Percentiles rank a stretch among this genome's conserved stretches.
These are phyloP conservation scores for Talaromyces nanjingensis DNA, from an alignment of 495 filamentous ascomycete species.

Conservation along the genomic window DNA sequence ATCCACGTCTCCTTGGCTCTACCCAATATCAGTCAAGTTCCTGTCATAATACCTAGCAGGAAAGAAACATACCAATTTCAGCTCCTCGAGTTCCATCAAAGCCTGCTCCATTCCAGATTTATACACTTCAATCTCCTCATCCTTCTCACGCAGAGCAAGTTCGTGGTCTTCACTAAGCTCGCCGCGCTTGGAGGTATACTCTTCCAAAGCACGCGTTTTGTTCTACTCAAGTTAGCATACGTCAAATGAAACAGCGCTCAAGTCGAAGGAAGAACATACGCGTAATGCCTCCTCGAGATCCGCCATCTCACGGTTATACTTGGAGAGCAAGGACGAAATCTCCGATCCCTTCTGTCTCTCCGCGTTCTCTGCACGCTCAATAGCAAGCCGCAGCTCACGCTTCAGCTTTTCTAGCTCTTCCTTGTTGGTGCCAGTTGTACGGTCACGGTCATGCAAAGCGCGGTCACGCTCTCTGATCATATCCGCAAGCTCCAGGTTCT, in stretches of 20 bases:
- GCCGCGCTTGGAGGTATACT: constrained; percentile 63
- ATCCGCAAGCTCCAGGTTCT: constrained; percentile 94
- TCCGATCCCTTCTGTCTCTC: constrained; percentile 90
- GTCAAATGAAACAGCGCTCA: not conserved
- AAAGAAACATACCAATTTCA: constrained; percentile 45
- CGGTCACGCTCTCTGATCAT: constrained; percentile 97
- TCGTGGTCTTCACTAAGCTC: constrained; percentile 84
- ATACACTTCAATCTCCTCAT: constrained; percentile 94
- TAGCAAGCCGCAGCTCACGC: constrained; percentile 89
- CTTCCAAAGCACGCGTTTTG: constrained; percentile 85
- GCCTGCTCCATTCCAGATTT: constrained; percentile 97
- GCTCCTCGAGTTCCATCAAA: constrained; percentile 80
- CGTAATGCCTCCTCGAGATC: constrained; percentile 90
- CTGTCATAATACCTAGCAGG: not conserved
- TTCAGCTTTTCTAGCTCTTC: constrained; percentile 94
- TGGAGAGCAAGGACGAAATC: constrained; percentile 84
- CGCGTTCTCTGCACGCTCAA: constrained; percentile 87
- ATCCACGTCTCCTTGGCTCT: constrained; percentile 68
- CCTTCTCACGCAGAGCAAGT: constrained; percentile 76
- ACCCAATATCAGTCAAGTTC: not conserved
- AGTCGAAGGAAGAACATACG: constrained; percentile 23
- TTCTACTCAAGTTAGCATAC: constrained; percentile 35
- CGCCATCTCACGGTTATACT: constrained; percentile 85
- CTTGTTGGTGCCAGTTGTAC: constrained; percentile 73
- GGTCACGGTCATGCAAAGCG: constrained; percentile 88